Percentiles rank a stretch among this genome's conserved stretches.
These are phyloP conservation scores for Boletellus sp. DNA, from an alignment of 1,284 basidiomycete genomes.

Conservation along the genomic window DNA sequence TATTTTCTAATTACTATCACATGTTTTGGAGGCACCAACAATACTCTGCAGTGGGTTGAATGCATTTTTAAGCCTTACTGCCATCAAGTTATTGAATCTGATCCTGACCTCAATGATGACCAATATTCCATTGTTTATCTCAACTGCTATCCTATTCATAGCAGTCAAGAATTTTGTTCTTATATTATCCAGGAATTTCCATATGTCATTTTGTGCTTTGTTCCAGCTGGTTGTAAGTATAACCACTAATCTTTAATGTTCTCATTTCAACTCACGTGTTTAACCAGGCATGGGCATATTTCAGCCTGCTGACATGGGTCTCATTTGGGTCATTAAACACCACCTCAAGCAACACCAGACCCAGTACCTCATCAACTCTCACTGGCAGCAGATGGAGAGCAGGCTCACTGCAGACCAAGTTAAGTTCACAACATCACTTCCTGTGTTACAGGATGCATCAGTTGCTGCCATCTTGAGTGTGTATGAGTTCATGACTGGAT, in stretches of 20 bases:
- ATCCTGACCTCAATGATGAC: slow-evolving; percentile 2
- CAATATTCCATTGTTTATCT: slow-evolving; percentile 1
- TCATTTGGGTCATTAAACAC: slow-evolving; percentile 21
- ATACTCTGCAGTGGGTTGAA: slow-evolving; percentile 13
- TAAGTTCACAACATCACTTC: slow-evolving; percentile 1
- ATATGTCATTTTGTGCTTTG: slow-evolving; percentile 4
- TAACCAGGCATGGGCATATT: slow-evolving; percentile 1
- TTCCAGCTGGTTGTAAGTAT: slow-evolving; percentile 2
- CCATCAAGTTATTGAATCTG: background rate
- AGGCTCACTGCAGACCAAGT: slow-evolving; percentile 1
- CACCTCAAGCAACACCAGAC: slow-evolving; percentile 19
- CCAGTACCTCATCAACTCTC: slow-evolving; percentile 4
- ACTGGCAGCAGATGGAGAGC: background rate
- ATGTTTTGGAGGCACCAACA: slow-evolving; percentile 7
- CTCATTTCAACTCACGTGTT: too few species aligned
- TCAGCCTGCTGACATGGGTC: slow-evolving; percentile 16
- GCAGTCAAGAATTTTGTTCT: background rate
- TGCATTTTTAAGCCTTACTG: slow-evolving; percentile 16
- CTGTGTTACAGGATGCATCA: slow-evolving; percentile 1
- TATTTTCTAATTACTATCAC: background rate
- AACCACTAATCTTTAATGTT: too few species aligned
- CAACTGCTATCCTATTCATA: background rate
- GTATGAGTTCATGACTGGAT: slow-evolving; percentile 19
- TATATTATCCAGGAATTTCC: background rate
- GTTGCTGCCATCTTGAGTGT: slow-evolving; percentile 18